These are phyloP conservation scores for Aurinia saxatilis DNA, from an alignment of 345 rosid genomes.

Conservation along the genomic window DNA sequence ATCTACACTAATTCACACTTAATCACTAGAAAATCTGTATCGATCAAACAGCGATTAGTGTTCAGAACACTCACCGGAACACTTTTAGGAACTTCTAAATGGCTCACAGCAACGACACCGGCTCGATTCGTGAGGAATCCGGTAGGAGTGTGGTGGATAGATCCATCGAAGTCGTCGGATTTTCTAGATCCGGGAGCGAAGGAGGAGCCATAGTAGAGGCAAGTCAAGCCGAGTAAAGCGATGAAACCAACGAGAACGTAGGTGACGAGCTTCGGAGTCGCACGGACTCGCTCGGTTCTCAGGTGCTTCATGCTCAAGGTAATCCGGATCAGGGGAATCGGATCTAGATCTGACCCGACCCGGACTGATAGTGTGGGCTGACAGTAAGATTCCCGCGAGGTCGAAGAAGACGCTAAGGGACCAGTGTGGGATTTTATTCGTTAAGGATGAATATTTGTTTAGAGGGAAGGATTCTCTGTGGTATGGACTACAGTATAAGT, in stretches of 20 bases:
- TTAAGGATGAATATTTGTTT: slow-evolving; percentile 18
- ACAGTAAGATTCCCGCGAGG: slow-evolving; percentile 31
- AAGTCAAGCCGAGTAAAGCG: slow-evolving; percentile 51
- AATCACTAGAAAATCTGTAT: neutral
- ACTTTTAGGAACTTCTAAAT: slow-evolving; percentile 41
- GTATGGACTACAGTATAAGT: neutral
- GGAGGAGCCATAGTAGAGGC: slow-evolving; percentile 69
- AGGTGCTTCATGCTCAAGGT: slow-evolving; percentile 38
- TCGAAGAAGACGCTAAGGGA: slow-evolving; percentile 16
- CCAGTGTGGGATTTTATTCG: slow-evolving; percentile 17
- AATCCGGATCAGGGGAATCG: slow-evolving; percentile 21
- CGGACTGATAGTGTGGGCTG: slow-evolving; percentile 23
- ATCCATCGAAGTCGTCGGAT: slow-evolving; percentile 37
- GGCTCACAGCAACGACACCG: slow-evolving; percentile 30
- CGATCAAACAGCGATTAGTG: neutral
- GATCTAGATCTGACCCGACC: slow-evolving; percentile 28
- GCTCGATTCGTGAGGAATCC: slow-evolving; percentile 23
- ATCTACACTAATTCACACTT: neutral
- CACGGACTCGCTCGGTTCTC: slow-evolving; percentile 36
- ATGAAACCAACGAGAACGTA: slow-evolving; percentile 53
- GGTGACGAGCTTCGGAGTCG: slow-evolving; percentile 44
- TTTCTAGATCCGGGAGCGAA: slow-evolving; percentile 65
- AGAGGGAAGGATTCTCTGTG: neutral
- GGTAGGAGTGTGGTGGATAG: slow-evolving; percentile 37
- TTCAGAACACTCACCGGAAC: slow-evolving; percentile 49